Conservation (phyloP, 345 rosid species). For the Linum trigynum region DNA sequence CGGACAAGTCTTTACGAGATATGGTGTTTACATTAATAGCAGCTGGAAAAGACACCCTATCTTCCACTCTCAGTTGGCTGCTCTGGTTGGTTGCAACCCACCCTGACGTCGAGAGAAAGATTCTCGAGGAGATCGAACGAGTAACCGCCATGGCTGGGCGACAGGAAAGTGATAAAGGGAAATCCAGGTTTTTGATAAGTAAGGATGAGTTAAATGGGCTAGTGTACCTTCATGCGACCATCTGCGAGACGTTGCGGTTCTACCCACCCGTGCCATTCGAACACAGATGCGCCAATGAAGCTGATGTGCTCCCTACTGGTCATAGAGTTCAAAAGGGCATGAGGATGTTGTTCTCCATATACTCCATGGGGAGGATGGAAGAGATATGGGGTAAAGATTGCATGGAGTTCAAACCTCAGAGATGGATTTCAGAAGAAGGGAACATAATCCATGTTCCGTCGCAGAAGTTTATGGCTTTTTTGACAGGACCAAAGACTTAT, state of each 20-base stretch:
- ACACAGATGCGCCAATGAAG: constrained; percentile 7
- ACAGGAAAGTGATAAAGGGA: no score
- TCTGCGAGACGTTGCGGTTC: constrained; percentile 19
- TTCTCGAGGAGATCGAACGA: constrained; percentile 20
- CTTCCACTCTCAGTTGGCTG: constrained; percentile 28
- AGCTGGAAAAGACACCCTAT: constrained; percentile 39
- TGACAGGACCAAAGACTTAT: constrained; percentile 23
- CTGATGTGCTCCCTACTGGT: constrained; percentile 26
- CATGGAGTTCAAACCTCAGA: constrained; percentile 24
- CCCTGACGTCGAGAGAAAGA: constrained; percentile 23
- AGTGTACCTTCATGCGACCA: constrained; percentile 21
- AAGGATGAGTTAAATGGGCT: constrained; percentile 2
- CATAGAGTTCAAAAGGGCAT: constrained; percentile 7
- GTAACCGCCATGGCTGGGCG: neutral
- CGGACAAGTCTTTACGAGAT: constrained; percentile 23
- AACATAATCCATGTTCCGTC: constrained; percentile 13
- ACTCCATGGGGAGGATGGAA: constrained; percentile 20
- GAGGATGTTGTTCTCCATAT: constrained; percentile 10
- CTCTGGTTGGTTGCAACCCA: constrained; percentile 32
- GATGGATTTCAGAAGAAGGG: constrained; percentile 25
- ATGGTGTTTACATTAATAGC: constrained; percentile 13
- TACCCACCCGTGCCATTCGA: constrained; percentile 22
- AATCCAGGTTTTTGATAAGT: neutral
- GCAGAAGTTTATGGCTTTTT: constrained; percentile 13
- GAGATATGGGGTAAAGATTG: constrained; percentile 29